These are phyloP conservation scores for Plasmodium berghei DNA, from an alignment of 169 alveolate species.

Conservation along the genomic window DNA sequence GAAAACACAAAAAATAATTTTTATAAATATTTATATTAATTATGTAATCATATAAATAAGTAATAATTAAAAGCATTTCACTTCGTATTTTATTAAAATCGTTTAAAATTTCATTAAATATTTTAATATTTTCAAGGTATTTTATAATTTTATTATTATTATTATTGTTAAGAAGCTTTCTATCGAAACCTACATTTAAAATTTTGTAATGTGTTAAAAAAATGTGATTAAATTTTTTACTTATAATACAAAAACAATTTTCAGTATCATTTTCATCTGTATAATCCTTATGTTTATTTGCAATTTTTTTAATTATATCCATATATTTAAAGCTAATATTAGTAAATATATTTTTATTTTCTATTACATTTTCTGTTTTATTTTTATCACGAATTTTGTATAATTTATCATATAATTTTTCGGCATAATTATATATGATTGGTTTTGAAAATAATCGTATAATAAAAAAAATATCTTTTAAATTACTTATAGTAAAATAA, in stretches of 20 bases:
- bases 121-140: slow-evolving; percentile 22
- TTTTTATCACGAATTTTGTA: not conserved
- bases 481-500: slow-evolving; percentile 7
- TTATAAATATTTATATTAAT: slow-evolving; percentile 26
- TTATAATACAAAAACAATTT: not conserved
- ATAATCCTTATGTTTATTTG: not conserved
- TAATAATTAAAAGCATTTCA: slow-evolving; percentile 35
- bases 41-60: slow-evolving; percentile 18
- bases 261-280: not conserved
- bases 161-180: not conserved
- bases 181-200: slow-evolving; percentile 33
- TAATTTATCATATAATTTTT: not conserved
- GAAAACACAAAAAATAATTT: slow-evolving; percentile 38
- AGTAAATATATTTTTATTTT: not conserved
- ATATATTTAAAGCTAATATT: slow-evolving; percentile 20
- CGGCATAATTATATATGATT: not conserved
- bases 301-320: slow-evolving; percentile 29
- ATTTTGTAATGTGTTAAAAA: slow-evolving; percentile 11
- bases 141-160: not conserved
- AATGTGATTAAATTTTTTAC: slow-evolving; percentile 1
- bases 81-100: slow-evolving; percentile 46
- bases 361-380: not conserved
- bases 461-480: slow-evolving; percentile 17
- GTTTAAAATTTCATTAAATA: slow-evolving; percentile 16
- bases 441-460: slow-evolving; percentile 2